Percentiles rank a stretch among this genome's conserved stretches.
Evolutionary conservation across 2,329 filamentous ascomycete genomes (phyloP).

Genomic region (Macroventuria anomochaeta): DNA sequence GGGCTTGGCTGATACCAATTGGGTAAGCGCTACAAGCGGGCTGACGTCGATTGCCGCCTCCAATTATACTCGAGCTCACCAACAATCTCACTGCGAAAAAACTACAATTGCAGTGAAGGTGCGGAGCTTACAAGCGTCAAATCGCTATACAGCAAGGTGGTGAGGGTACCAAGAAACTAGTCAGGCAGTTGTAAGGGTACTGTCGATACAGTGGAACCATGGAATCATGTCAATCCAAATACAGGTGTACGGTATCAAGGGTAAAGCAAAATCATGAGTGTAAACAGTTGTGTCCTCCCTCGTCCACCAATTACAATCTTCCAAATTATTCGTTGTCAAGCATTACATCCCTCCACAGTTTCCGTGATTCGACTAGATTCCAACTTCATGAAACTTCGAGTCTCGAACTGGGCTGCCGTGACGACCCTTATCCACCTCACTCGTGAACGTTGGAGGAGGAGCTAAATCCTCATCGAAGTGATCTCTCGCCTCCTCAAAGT

Average conservation of each 20-base stretch:
- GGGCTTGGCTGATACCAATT: slow-evolving; percentile 15
- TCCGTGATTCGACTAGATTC: slow-evolving; percentile 23
- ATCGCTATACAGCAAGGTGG: neutral
- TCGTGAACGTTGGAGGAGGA: slow-evolving; percentile 50
- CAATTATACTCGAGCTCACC: neutral
- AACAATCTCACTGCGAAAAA: neutral
- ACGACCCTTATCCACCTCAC: slow-evolving; percentile 30
- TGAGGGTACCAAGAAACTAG: neutral
- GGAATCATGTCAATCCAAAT: neutral
- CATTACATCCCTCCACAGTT: neutral
- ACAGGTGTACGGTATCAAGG: slow-evolving; percentile 8
- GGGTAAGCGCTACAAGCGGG: slow-evolving; percentile 13
- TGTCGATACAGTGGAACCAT: neutral
- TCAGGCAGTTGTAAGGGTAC: neutral
- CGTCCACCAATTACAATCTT: slow-evolving; percentile 7
- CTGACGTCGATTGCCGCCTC: slow-evolving; percentile 15
- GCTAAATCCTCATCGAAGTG: slow-evolving; percentile 55
- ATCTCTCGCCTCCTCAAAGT: slow-evolving; percentile 62
- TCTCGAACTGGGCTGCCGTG: slow-evolving; percentile 43
- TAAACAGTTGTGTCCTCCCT: neutral
- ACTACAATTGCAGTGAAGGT: neutral
- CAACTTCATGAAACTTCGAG: slow-evolving; percentile 45
- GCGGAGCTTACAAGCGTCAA: neutral
- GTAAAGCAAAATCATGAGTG: slow-evolving; percentile 1
- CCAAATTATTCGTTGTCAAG: slow-evolving; percentile 2